phyloP scores from a whole-genome alignment of 306 rosid species.

The Fragaria nilgerrensis region DNA sequence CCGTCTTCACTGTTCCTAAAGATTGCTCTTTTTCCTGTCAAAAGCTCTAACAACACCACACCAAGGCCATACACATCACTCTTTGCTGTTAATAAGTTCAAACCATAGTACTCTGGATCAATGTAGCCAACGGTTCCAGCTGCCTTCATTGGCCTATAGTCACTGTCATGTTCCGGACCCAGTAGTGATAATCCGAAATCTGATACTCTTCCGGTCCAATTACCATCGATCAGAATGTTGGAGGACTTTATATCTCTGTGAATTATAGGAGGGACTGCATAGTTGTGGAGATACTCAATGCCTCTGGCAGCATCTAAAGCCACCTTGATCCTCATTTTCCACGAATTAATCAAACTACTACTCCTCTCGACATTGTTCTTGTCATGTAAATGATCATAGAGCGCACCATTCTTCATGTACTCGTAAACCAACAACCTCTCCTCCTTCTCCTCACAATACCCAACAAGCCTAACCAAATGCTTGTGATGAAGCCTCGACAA shows the following conservation, averaged over 20 bases:
- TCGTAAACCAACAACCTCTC: conserved; percentile 88
- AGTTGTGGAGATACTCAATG: conserved; percentile 85
- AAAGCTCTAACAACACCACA: conserved; percentile 72
- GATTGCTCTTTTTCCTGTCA: conserved; percentile 91
- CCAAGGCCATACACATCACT: conserved; percentile 95
- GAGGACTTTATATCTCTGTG: conserved; percentile 91
- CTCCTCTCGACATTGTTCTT: conserved; percentile 59
- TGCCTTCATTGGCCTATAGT: conserved; percentile 53
- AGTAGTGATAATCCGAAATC: conserved; percentile 83
- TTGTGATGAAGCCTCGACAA: conserved; percentile 89
- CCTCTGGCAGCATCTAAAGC: conserved; percentile 90
- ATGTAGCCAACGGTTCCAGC: conserved; percentile 92
- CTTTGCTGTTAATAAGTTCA: conserved; percentile 78
- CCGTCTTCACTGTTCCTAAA: conserved; percentile 57
- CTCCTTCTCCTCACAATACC: conserved; percentile 78
- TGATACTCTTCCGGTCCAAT: conserved; percentile 81
- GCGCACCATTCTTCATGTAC: conserved; percentile 86
- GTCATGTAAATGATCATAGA: conserved; percentile 69
- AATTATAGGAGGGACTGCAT: conserved; percentile 92
- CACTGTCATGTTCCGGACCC: conserved; percentile 61
- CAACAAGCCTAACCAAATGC: conserved; percentile 83
- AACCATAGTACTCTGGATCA: conserved; percentile 94
- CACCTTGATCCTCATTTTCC: conserved; percentile 86
- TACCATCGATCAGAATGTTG: conserved; percentile 67
- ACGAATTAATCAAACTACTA: conserved; percentile 56